Percentiles rank a stretch among this genome's conserved stretches.
Conservation (phyloP, 192 early-diverging fungal genomes). For the Linderina pennispora region DNA sequence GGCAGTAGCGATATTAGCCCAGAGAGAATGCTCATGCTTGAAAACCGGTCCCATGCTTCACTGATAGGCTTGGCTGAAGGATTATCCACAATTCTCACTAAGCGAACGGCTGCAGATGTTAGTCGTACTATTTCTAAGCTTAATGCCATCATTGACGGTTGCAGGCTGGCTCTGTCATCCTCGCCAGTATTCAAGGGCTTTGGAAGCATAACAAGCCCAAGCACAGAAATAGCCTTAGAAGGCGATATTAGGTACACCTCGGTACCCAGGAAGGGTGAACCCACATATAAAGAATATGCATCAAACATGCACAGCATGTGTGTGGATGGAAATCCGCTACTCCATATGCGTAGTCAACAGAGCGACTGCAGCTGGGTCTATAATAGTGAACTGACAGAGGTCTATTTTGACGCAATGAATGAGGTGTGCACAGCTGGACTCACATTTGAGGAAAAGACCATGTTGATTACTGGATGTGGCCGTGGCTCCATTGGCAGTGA, state of each 20-base stretch:
- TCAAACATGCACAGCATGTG: constrained; percentile 56
- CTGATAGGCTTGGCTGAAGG: constrained; percentile 54
- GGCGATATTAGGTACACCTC: constrained; percentile 80
- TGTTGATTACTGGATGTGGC: constrained; percentile 41
- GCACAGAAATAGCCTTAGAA: constrained; percentile 65
- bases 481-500: constrained; percentile 87
- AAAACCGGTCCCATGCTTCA: constrained; percentile 72
- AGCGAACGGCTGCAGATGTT: too few species aligned
- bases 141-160: constrained; percentile 58
- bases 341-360: not conserved
- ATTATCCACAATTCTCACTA: too few species aligned
- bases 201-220: constrained; percentile 66
- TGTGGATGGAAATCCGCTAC: constrained; percentile 13
- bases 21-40: constrained; percentile 39
- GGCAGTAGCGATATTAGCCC: constrained; percentile 51
- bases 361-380: constrained; percentile 25
- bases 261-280: constrained; percentile 62
- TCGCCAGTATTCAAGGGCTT: constrained; percentile 84
- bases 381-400: not conserved
- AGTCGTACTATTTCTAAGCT: constrained; percentile 60
- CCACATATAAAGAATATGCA: constrained; percentile 80
- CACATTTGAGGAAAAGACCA: not conserved
- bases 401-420: not conserved
- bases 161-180: constrained; percentile 57
- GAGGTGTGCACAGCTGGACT: not conserved